Evolutionary conservation across 179 eudicot species (phyloP).

Genomic region (Silene noctiflora): DNA sequence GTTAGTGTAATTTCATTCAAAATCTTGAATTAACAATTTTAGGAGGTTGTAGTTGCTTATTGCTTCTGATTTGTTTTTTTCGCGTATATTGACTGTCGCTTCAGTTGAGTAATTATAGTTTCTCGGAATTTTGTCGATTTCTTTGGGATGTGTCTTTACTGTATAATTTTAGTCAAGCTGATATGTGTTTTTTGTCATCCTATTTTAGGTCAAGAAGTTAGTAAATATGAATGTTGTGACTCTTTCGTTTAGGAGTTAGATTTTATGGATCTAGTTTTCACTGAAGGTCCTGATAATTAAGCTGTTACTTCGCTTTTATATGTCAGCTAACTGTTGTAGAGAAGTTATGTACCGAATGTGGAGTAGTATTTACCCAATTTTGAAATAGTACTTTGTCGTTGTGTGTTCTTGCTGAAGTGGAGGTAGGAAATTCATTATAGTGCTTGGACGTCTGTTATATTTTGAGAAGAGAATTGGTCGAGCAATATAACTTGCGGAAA

Average conservation of each 20-base stretch:
- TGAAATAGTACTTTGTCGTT: background rate
- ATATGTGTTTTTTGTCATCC: background rate
- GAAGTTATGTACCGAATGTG: background rate
- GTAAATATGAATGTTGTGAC: background rate
- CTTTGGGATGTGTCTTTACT: background rate
- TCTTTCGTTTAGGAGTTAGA: background rate
- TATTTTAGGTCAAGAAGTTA: background rate
- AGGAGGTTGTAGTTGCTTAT: background rate
- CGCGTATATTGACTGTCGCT: background rate
- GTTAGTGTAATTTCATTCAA: constrained; percentile 35
- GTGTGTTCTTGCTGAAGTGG: background rate
- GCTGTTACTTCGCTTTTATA: background rate
- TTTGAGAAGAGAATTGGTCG: background rate
- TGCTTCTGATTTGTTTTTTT: constrained; percentile 5
- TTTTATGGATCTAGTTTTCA: background rate
- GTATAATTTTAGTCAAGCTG: background rate
- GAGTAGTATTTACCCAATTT: background rate
- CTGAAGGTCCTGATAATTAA: background rate
- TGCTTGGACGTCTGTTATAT: background rate
- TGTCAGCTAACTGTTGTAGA: background rate
- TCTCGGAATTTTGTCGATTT: background rate
- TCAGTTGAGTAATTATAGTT: background rate
- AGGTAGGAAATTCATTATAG: background rate
- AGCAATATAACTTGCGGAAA: background rate
- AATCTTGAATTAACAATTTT: background rate